Conservation (phyloP, 2,329 filamentous ascomycete species). For the Scedosporium dehoogii region DNA sequence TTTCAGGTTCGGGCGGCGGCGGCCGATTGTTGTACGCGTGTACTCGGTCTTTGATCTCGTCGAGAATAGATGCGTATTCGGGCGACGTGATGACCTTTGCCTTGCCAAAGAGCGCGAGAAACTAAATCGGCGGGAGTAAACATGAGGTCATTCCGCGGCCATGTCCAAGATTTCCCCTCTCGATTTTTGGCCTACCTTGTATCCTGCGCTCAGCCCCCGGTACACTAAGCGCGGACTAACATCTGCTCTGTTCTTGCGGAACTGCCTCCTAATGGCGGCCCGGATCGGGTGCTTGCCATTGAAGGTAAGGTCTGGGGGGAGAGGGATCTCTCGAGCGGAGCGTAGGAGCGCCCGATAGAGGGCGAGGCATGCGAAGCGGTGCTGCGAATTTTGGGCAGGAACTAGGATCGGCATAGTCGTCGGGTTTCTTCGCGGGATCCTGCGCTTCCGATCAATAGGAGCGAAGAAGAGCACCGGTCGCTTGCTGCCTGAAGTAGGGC, state of each 20-base stretch:
- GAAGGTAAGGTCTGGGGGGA: slow-evolving; percentile 24
- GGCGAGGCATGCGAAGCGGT: slow-evolving; percentile 51
- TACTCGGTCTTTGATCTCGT: slow-evolving; percentile 4
- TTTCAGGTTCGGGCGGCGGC: slow-evolving; percentile 14
- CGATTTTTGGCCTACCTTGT: slow-evolving; percentile 37
- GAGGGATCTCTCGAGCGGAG: slow-evolving; percentile 40
- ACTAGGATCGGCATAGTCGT: slow-evolving; percentile 18
- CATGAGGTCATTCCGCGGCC: background rate
- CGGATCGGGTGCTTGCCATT: slow-evolving; percentile 8
- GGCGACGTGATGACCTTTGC: slow-evolving; percentile 25
- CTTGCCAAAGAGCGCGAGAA: slow-evolving; percentile 29
- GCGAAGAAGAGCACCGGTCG: slow-evolving; percentile 1
- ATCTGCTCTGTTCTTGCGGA: slow-evolving; percentile 48
- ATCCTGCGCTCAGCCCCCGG: slow-evolving; percentile 56
- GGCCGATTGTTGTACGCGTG: slow-evolving; percentile 11
- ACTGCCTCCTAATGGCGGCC: slow-evolving; percentile 49
- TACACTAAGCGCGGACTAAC: slow-evolving; percentile 50
- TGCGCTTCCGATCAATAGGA: background rate
- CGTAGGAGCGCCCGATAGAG: slow-evolving; percentile 63
- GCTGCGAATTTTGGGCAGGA: slow-evolving; percentile 39
- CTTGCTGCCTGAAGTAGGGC: background rate
- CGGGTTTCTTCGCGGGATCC: background rate
- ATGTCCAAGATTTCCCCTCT: background rate
- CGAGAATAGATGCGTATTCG: slow-evolving; percentile 30
- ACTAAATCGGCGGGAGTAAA: slow-evolving; percentile 17